These are phyloP conservation scores for Mortierella sp. DNA, from an alignment of 371 early-diverging fungal species.

Conservation along the genomic window DNA sequence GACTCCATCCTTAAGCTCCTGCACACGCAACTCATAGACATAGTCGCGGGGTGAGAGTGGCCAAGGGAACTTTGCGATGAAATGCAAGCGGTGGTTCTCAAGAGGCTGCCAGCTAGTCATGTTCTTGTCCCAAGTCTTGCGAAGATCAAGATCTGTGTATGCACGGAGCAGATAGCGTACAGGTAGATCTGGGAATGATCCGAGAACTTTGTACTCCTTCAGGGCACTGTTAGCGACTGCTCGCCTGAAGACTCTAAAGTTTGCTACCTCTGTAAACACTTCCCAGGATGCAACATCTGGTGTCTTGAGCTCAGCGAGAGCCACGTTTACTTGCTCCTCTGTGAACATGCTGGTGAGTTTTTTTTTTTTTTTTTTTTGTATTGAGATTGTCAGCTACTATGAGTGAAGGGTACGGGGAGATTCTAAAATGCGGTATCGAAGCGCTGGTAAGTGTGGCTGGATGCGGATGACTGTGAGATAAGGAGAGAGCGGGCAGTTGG, in stretches of 20 bases:
- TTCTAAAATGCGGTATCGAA: too few relatives aligned
- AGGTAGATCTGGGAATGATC: slow-evolving; percentile 38
- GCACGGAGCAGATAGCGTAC: slow-evolving; percentile 28
- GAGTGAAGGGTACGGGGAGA: not conserved
- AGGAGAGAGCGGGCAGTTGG: too few relatives aligned
- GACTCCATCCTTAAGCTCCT: slow-evolving; percentile 42
- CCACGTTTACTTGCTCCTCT: slow-evolving; percentile 43
- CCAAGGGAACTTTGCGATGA: slow-evolving; percentile 58
- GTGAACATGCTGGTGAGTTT: too few relatives aligned
- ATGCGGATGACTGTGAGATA: too few relatives aligned
- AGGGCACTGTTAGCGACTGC: slow-evolving; percentile 28
- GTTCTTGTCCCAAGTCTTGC: slow-evolving; percentile 62
- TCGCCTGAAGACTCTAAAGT: slow-evolving; percentile 39
- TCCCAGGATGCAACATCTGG: slow-evolving; percentile 36
- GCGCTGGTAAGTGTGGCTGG: too few relatives aligned
- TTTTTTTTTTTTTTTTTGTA: not conserved
- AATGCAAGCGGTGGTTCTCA: slow-evolving; percentile 35
- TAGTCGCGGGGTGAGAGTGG: slow-evolving; percentile 63
- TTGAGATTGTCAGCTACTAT: not conserved
- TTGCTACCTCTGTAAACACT: slow-evolving; percentile 31
- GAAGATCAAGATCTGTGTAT: slow-evolving; percentile 57
- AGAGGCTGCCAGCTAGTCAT: slow-evolving; percentile 56
- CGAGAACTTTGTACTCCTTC: slow-evolving; percentile 50
- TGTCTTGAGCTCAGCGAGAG: slow-evolving; percentile 24
- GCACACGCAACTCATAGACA: slow-evolving; percentile 56